A percentile compares a stretch with the other conserved stretches of the same genome.
These are phyloP conservation scores for Dactylonectria macrodidyma DNA, from an alignment of 2,329 filamentous ascomycete genomes.

Conservation along the genomic window DNA sequence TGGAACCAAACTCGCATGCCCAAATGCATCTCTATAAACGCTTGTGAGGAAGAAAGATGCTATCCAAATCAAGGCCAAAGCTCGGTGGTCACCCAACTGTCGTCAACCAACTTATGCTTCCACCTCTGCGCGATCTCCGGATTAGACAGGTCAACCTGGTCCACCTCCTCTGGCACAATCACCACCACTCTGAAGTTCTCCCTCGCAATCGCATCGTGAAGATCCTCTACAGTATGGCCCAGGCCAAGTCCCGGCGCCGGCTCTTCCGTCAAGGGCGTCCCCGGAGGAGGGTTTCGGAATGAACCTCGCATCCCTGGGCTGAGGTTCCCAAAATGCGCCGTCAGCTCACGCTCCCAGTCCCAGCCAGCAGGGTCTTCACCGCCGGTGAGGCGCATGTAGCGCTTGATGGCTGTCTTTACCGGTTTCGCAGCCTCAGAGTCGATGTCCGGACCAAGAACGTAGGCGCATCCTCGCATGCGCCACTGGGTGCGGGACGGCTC, in stretches of 20 bases:
- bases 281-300: constrained; percentile 81
- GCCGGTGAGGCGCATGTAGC: constrained; percentile 69
- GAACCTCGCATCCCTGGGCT: constrained; percentile 84
- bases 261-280: constrained; percentile 69
- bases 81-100: constrained; percentile 77
- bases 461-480: constrained; percentile 84
- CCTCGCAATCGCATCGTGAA: constrained; percentile 80
- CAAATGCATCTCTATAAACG: not conserved
- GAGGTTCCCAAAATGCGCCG: constrained; percentile 91
- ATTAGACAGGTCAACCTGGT: constrained; percentile 80
- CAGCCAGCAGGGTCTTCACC: constrained; percentile 65
- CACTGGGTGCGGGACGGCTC: constrained; percentile 82
- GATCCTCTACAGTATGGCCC: constrained; percentile 77
- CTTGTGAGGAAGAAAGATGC: not conserved
- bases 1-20: not conserved
- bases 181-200: constrained; percentile 87
- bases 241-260: constrained; percentile 60
- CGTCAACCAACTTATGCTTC: constrained; percentile 73
- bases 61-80: constrained; percentile 72
- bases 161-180: constrained; percentile 83
- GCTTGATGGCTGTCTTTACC: constrained; percentile 72
- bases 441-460: constrained; percentile 80
- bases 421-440: constrained; percentile 60
- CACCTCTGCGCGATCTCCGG: constrained; percentile 75
- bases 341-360: constrained; percentile 86